Conservation (phyloP, 2,329 filamentous ascomycete genomes). For the Microdochium nivale region DNA sequence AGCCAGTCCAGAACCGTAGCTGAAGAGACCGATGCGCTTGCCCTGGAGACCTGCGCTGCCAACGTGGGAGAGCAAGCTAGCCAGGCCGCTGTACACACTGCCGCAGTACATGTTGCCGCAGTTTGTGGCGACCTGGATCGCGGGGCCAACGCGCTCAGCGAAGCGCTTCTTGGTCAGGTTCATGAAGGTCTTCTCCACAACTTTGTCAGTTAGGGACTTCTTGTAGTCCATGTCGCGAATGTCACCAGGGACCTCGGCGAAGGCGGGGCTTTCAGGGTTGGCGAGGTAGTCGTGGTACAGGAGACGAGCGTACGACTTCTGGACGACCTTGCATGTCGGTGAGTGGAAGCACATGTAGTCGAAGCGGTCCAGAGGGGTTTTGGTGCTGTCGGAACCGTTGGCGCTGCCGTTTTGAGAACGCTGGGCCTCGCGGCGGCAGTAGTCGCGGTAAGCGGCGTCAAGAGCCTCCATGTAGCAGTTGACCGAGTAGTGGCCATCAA, state of each 20-base stretch:
- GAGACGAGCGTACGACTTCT: conserved; percentile 76
- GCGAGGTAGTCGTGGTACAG: conserved; percentile 79
- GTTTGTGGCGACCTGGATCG: conserved; percentile 68
- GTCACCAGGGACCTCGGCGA: conserved; percentile 68
- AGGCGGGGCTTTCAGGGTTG: conserved; percentile 57
- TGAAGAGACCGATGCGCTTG: conserved; percentile 70
- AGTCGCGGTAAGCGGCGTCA: conserved; percentile 73
- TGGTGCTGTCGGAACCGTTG: conserved; percentile 38
- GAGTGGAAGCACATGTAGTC: conserved; percentile 79
- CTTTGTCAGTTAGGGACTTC: conserved; percentile 72
- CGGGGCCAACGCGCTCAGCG: conserved; percentile 65
- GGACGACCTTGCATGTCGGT: conserved; percentile 78
- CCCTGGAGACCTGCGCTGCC: conserved; percentile 55
- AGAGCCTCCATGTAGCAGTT: conserved; percentile 76
- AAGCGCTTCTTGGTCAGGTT: conserved; percentile 75
- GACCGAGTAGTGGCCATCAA: conserved; percentile 76
- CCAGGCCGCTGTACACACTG: conserved; percentile 71
- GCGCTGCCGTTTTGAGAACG: conserved; percentile 41
- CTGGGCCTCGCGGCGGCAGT: conserved; percentile 63
- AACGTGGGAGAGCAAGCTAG: conserved; percentile 57
- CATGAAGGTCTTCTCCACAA: conserved; percentile 83
- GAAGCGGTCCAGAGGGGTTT: conserved; percentile 68
- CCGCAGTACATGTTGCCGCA: conserved; percentile 63
- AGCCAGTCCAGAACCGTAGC: conserved; percentile 69
- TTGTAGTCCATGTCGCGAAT: conserved; percentile 71